These are phyloP conservation scores for Calonectria fujianensis DNA, from an alignment of 2,329 filamentous ascomycete species.

Conservation along the genomic window DNA sequence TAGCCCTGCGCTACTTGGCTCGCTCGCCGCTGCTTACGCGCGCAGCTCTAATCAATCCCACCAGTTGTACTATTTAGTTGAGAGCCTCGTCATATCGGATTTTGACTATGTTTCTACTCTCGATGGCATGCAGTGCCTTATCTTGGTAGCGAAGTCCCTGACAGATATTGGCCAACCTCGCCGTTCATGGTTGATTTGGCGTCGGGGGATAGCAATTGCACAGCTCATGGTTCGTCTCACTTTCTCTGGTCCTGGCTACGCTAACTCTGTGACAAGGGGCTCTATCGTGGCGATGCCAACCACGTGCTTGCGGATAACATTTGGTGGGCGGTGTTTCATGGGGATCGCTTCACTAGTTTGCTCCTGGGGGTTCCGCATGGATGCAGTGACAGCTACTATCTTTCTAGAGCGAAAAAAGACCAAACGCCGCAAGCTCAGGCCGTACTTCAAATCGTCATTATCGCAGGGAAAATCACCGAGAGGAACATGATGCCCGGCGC, in stretches of 20 bases:
- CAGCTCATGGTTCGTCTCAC: slow-evolving; percentile 27
- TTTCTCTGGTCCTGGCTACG: no score
- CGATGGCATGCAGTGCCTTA: slow-evolving; percentile 32
- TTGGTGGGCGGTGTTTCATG: slow-evolving; percentile 34
- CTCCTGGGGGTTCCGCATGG: slow-evolving; percentile 33
- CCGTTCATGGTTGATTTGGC: slow-evolving; percentile 33
- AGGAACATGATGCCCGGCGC: neutral
- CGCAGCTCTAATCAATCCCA: slow-evolving; percentile 24
- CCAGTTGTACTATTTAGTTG: slow-evolving; percentile 20
- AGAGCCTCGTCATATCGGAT: slow-evolving; percentile 28
- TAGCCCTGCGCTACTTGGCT: slow-evolving; percentile 26
- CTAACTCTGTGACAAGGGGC: neutral
- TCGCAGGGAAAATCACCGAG: slow-evolving; percentile 35
- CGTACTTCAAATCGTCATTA: neutral
- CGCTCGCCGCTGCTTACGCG: slow-evolving; percentile 3
- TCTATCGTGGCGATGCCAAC: slow-evolving; percentile 4
- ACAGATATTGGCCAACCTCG: slow-evolving; percentile 29
- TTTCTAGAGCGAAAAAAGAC: neutral
- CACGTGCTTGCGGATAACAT: slow-evolving; percentile 1
- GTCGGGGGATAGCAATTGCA: slow-evolving; percentile 28
- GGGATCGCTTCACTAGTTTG: slow-evolving; percentile 33
- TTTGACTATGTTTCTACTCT: slow-evolving; percentile 24
- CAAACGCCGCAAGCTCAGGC: neutral
- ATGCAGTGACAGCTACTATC: slow-evolving; percentile 15
- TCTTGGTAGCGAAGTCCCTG: slow-evolving; percentile 25